Conservation (phyloP, 2,329 filamentous ascomycete genomes). For the Fusarium nygamai region DNA sequence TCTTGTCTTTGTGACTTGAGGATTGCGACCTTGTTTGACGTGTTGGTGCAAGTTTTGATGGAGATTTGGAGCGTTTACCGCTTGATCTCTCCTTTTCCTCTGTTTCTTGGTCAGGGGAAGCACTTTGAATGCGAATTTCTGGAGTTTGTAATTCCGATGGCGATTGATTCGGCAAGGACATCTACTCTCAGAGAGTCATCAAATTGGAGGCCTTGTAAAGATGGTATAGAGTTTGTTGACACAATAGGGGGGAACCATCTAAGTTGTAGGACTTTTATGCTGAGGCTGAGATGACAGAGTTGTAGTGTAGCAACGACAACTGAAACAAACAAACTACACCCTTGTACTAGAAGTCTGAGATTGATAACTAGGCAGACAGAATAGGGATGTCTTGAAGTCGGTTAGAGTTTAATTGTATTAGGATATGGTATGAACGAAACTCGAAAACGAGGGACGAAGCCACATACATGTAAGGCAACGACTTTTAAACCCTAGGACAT, state of each 20-base stretch:
- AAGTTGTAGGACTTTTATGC: conserved; percentile 6
- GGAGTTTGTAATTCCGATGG: conserved; percentile 32
- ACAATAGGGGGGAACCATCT: not conserved
- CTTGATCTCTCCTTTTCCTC: not conserved
- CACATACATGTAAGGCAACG: conserved; percentile 37
- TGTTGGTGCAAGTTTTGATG: conserved; percentile 26
- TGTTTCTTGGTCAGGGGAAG: conserved; percentile 35
- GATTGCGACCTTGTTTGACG: conserved; percentile 30
- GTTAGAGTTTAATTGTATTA: conserved; percentile 15
- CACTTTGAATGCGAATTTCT: conserved; percentile 44
- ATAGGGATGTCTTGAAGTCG: not conserved
- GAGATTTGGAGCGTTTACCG: not conserved
- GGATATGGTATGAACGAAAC: conserved; percentile 9
- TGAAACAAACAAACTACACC: not conserved
- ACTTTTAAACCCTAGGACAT: conserved; percentile 29
- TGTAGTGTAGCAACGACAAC: not conserved
- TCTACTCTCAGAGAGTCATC: conserved; percentile 37
- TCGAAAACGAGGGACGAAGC: conserved; percentile 29
- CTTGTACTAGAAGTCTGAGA: not conserved
- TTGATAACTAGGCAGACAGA: conserved; percentile 11
- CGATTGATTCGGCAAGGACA: conserved; percentile 38
- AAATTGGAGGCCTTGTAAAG: conserved; percentile 8
- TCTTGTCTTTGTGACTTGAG: conserved; percentile 21
- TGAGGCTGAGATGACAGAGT: not conserved
- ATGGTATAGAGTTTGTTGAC: not conserved